A percentile compares a stretch with the other conserved stretches of the same genome.
Conservation (phyloP, 2,329 filamentous ascomycete species). For the Chaetomiaceae sp. region DNA sequence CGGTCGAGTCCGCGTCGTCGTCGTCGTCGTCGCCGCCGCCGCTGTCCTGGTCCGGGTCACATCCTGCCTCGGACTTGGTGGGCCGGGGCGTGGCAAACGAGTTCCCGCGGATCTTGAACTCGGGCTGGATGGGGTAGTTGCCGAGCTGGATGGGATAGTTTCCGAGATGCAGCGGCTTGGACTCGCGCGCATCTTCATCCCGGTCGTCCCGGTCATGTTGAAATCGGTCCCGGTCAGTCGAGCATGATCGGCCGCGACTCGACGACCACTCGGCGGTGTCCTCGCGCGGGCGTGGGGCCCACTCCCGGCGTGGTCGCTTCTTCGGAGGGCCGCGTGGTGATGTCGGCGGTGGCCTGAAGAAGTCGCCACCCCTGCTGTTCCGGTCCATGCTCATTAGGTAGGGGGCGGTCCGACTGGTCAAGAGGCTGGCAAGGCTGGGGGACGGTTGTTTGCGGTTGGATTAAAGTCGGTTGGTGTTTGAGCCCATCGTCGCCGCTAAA, state of each 20-base stretch:
- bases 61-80: neutral
- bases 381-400: neutral
- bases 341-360: neutral
- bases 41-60: too few species aligned
- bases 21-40: too few species aligned
- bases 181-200: neutral
- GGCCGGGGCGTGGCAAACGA: neutral
- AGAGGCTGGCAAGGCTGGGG: too few species aligned
- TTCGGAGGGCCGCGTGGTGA: neutral
- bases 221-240: too few species aligned
- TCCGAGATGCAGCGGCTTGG: neutral
- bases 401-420: neutral
- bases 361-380: neutral
- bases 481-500: too few species aligned
- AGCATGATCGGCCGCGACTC: too few species aligned
- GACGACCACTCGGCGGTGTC: neutral
- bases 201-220: too few species aligned
- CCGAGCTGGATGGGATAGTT: slow-evolving; percentile 1
- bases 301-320: neutral
- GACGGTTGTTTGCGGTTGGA: neutral
- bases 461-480: neutral
- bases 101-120: slow-evolving; percentile 5
- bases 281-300: neutral
- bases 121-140: neutral
- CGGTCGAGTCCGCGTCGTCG: neutral